Conservation (phyloP, 257 asterid genomes). For the Thymus quinquecostatus region DNA sequence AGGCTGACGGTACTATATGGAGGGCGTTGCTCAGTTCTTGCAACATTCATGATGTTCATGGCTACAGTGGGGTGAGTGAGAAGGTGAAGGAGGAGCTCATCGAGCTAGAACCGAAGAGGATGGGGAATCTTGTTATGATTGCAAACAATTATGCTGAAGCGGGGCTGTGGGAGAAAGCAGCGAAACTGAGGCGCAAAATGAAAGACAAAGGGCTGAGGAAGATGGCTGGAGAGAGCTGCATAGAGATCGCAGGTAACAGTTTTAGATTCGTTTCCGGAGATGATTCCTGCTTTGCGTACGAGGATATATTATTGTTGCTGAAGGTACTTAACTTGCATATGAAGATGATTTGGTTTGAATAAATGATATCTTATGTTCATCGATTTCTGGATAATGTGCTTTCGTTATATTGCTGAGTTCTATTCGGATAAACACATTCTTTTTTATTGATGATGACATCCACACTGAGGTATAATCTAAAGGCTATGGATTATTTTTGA, state of each 20-base stretch:
- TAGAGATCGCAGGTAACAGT: slow-evolving; percentile 54
- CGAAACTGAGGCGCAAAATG: slow-evolving; percentile 51
- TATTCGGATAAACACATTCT: too few relatives aligned
- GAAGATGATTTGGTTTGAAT: slow-evolving; percentile 40
- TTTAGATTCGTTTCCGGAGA: slow-evolving; percentile 56
- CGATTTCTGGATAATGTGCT: too few relatives aligned
- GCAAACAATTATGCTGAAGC: slow-evolving; percentile 69
- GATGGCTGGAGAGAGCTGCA: slow-evolving; percentile 69
- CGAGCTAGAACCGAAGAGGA: slow-evolving; percentile 68
- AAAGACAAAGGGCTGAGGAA: slow-evolving; percentile 57
- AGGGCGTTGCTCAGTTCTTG: slow-evolving; percentile 83
- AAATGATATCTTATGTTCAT: not conserved
- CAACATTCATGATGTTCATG: slow-evolving; percentile 61
- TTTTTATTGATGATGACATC: not conserved
- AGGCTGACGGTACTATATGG: slow-evolving; percentile 72
- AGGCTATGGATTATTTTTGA: slow-evolving; percentile 28
- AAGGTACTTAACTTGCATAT: slow-evolving; percentile 51
- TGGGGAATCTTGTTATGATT: slow-evolving; percentile 72
- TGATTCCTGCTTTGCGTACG: slow-evolving; percentile 35
- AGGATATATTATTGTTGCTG: slow-evolving; percentile 43
- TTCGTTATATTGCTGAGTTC: too few relatives aligned
- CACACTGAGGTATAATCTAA: not conserved
- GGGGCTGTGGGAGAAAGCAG: slow-evolving; percentile 77
- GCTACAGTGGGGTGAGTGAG: slow-evolving; percentile 48
- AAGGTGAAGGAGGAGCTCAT: slow-evolving; percentile 56